Conservation (phyloP, 108 stramenopile species). For the Skeletonema tropicum region DNA sequence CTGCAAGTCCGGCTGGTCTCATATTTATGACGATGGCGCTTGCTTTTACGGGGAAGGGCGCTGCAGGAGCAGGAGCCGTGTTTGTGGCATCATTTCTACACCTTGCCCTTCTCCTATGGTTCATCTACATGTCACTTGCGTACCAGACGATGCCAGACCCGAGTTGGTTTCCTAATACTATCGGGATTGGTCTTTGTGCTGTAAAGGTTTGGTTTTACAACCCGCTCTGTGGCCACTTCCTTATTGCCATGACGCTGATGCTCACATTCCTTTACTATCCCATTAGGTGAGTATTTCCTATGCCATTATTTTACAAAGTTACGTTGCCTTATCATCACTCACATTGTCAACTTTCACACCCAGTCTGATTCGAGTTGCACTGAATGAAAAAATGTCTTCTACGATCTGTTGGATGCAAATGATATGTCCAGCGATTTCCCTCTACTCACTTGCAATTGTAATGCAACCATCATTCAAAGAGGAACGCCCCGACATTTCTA, state of each 20-base stretch:
- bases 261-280: slow-evolving; percentile 39
- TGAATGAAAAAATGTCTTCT: slow-evolving; percentile 77
- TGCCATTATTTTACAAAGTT: neutral
- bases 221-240: slow-evolving; percentile 68
- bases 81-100: slow-evolving; percentile 64
- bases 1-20: slow-evolving; percentile 76
- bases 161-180: slow-evolving; percentile 81
- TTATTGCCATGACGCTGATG: slow-evolving; percentile 78
- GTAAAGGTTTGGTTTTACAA: slow-evolving; percentile 79
- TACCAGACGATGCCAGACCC: slow-evolving; percentile 80
- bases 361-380: slow-evolving; percentile 62
- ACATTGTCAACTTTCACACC: neutral
- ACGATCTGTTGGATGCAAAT: slow-evolving; percentile 84
- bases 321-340: neutral
- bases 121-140: slow-evolving; percentile 77
- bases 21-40: slow-evolving; percentile 79
- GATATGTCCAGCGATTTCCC: slow-evolving; percentile 68
- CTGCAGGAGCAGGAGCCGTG: slow-evolving; percentile 64
- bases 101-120: slow-evolving; percentile 71
- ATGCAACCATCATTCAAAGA: slow-evolving; percentile 79
- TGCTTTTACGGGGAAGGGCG: slow-evolving; percentile 72
- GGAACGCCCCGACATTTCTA: slow-evolving; percentile 75
- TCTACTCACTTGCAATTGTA: slow-evolving; percentile 77
- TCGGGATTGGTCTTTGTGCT: slow-evolving; percentile 73
- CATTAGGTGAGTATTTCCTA: slow-evolving; percentile 14